phyloP scores from a whole-genome alignment of 2,329 filamentous ascomycete species.

The Monilinia fructigena region DNA sequence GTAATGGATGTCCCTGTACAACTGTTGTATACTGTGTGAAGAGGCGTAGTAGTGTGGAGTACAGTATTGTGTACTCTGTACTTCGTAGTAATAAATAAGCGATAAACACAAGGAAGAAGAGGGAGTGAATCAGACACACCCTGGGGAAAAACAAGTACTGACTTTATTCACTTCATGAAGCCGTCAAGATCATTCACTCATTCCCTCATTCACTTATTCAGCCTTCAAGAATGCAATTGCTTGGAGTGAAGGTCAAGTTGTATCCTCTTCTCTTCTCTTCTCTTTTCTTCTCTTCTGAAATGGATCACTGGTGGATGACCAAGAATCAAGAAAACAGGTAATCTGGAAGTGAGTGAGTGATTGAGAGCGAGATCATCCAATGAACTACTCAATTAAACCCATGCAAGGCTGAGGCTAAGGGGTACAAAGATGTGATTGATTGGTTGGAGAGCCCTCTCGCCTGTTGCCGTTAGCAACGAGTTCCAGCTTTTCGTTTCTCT shows the following conservation, averaged over 20 bases:
- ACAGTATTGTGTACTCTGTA: neutral
- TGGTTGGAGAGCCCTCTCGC: neutral
- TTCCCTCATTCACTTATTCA: neutral
- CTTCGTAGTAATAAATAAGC: too few relatives aligned
- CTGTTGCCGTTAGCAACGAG: slow-evolving; percentile 12
- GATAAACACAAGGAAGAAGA: neutral
- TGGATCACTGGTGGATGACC: neutral
- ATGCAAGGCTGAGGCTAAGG: slow-evolving; percentile 12
- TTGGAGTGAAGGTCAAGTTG: neutral
- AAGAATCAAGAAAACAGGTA: neutral
- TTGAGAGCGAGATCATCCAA: neutral
- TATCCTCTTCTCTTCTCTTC: neutral
- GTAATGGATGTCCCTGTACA: neutral
- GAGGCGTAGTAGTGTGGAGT: neutral
- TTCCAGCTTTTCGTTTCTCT: neutral
- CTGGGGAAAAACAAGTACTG: neutral
- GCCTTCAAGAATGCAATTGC: neutral
- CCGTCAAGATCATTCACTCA: neutral
- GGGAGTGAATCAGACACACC: neutral
- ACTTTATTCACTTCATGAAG: neutral
- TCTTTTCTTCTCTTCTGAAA: neutral
- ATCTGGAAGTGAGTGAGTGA: neutral
- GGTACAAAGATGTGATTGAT: neutral
- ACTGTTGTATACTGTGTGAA: neutral
- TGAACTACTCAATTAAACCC: neutral